A percentile compares a stretch with the other conserved stretches of the same genome.
Evolutionary conservation across 2,329 filamentous ascomycete species (phyloP).

Genomic region (Xylaria hypoxylon): DNA sequence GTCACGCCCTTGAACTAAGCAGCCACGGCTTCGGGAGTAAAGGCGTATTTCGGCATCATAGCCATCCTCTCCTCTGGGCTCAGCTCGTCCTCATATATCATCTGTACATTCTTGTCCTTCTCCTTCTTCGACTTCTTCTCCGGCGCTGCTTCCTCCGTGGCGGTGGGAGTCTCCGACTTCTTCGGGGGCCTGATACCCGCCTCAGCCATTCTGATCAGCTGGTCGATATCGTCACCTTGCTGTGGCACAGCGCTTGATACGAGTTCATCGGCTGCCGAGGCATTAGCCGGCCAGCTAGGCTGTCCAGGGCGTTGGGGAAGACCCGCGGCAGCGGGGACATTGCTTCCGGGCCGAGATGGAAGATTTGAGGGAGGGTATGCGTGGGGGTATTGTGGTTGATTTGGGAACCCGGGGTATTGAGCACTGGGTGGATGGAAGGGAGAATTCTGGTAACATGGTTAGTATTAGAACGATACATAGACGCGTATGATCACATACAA

Average conservation of each 20-base stretch:
- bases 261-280: slow-evolving; percentile 62
- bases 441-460: slow-evolving; percentile 51
- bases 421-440: slow-evolving; percentile 59
- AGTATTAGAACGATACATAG: slow-evolving; percentile 7
- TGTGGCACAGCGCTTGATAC: slow-evolving; percentile 58
- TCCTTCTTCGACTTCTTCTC: slow-evolving; percentile 77
- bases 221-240: slow-evolving; percentile 71
- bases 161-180: slow-evolving; percentile 52
- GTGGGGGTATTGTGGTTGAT: slow-evolving; percentile 54
- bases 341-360: slow-evolving; percentile 59
- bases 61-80: slow-evolving; percentile 94
- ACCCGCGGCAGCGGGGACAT: slow-evolving; percentile 55
- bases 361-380: slow-evolving; percentile 58
- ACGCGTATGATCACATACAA: slow-evolving; percentile 62
- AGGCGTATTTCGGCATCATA: slow-evolving; percentile 79
- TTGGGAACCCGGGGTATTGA: slow-evolving; percentile 55
- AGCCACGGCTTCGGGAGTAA: slow-evolving; percentile 59
- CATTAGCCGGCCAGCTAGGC: slow-evolving; percentile 51
- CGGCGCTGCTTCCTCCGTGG: slow-evolving; percentile 57
- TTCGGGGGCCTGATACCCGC: slow-evolving; percentile 66
- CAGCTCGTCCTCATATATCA: slow-evolving; percentile 84
- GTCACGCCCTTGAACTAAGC: slow-evolving; percentile 6
- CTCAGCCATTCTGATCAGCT: slow-evolving; percentile 73
- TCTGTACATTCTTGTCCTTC: slow-evolving; percentile 73
- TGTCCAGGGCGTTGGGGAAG: slow-evolving; percentile 59